Percentiles rank a stretch among this genome's conserved stretches.
These are phyloP conservation scores for Clarireedia homoeocarpa DNA, from an alignment of 2,329 filamentous ascomycete species.

Conservation along the genomic window DNA sequence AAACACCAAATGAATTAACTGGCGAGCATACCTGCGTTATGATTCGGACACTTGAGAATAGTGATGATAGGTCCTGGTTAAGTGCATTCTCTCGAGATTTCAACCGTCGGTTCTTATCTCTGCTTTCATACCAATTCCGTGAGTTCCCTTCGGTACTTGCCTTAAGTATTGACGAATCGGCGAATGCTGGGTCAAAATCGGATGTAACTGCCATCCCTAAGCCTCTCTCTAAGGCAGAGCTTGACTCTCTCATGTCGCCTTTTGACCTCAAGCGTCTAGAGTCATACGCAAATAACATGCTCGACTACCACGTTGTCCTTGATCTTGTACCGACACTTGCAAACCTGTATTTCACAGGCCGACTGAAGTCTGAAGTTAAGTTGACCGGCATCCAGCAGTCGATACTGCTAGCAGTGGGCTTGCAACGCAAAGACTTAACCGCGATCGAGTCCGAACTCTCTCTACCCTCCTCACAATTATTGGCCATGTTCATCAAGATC, in stretches of 20 bases:
- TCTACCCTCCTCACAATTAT: conserved; percentile 66
- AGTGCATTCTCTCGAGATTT: conserved; percentile 89
- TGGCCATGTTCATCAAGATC: conserved; percentile 97
- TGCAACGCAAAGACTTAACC: conserved; percentile 85
- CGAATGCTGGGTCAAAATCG: conserved; percentile 61
- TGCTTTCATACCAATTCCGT: conserved; percentile 90
- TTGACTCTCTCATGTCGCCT: conserved; percentile 74
- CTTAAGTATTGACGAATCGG: conserved; percentile 81
- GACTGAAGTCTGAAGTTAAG: conserved; percentile 57
- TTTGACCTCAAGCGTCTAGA: conserved; percentile 94
- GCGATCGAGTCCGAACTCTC: conserved; percentile 70
- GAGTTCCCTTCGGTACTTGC: conserved; percentile 71
- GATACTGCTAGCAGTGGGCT: conserved; percentile 80
- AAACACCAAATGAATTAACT: conserved; percentile 92
- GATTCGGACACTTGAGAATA: conserved; percentile 68
- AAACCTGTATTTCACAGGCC: conserved; percentile 75
- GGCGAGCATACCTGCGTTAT: conserved; percentile 98
- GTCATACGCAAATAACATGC: conserved; percentile 91
- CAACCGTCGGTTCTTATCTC: conserved; percentile 82
- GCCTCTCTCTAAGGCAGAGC: conserved; percentile 62
- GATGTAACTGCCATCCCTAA: conserved; percentile 46
- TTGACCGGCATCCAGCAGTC: conserved; percentile 78
- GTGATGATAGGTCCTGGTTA: conserved; percentile 73
- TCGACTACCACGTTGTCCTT: conserved; percentile 95
- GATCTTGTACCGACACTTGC: conserved; percentile 84